phyloP scores from a whole-genome alignment of 2,329 filamentous ascomycete species.

The Aspergillus carbonarius region DNA sequence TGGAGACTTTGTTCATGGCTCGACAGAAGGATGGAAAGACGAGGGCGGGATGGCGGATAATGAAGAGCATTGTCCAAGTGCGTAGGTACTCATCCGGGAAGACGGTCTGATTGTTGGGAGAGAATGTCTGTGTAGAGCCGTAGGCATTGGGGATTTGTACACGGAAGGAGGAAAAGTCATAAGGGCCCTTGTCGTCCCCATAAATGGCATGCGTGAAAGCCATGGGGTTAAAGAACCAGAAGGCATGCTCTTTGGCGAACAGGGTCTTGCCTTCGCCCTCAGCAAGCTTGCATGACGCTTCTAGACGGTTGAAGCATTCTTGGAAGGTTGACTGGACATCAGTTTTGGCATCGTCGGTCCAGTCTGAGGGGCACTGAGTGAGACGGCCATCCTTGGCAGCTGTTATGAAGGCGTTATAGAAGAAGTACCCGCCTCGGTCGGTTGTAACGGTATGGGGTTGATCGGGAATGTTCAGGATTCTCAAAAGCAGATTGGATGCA shows the following conservation, averaged over 20 bases:
- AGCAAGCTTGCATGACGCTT: slow-evolving; percentile 24
- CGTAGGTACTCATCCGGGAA: background rate
- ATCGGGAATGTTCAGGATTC: slow-evolving; percentile 30
- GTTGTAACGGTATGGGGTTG: slow-evolving; percentile 25
- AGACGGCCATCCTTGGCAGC: slow-evolving; percentile 13
- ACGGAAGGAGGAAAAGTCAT: slow-evolving; percentile 16
- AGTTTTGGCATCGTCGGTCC: slow-evolving; percentile 27
- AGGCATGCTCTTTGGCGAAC: slow-evolving; percentile 40
- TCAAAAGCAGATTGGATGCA: slow-evolving; percentile 34
- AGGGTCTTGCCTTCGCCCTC: slow-evolving; percentile 26
- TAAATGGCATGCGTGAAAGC: slow-evolving; percentile 16
- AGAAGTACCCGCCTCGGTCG: slow-evolving; percentile 31
- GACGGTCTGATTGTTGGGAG: slow-evolving; percentile 9
- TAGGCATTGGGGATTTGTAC: slow-evolving; percentile 17
- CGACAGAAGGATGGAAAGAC: background rate
- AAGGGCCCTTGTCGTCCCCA: slow-evolving; percentile 4
- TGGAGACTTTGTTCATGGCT: background rate
- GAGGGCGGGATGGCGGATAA: slow-evolving; percentile 1
- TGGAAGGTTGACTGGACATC: slow-evolving; percentile 27
- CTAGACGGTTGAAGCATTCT: slow-evolving; percentile 26
- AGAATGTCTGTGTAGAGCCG: slow-evolving; percentile 19
- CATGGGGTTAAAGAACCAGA: slow-evolving; percentile 27
- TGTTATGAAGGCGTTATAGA: slow-evolving; percentile 18
- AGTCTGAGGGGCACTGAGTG: slow-evolving; percentile 23
- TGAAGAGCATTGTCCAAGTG: background rate